phyloP scores from a whole-genome alignment of 805 yeast species.

The Ogataea populi-albae region DNA sequence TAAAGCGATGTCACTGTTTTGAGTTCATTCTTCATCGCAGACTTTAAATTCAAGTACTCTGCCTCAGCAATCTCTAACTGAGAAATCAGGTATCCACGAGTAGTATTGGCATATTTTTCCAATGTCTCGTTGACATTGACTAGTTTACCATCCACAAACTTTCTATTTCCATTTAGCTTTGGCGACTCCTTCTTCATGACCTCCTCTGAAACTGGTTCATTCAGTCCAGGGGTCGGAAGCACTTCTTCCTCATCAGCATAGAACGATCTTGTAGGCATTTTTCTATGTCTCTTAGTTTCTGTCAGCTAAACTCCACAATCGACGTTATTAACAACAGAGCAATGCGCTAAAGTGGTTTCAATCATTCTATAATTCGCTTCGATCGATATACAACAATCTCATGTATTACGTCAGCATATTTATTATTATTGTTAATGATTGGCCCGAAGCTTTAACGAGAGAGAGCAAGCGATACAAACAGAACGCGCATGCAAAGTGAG shows the following conservation, averaged over 20 bases:
- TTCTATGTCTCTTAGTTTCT: too few species aligned
- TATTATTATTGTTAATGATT: too few species aligned
- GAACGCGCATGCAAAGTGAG: too few species aligned
- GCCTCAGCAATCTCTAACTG: slow-evolving; percentile 39
- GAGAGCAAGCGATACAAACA: too few species aligned
- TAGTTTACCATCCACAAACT: slow-evolving; percentile 52
- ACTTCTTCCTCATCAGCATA: slow-evolving; percentile 51
- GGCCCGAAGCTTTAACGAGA: too few species aligned
- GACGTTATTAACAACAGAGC: too few species aligned
- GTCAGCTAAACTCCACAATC: too few species aligned
- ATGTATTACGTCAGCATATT: not conserved
- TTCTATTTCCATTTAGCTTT: slow-evolving; percentile 32
- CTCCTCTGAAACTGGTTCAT: slow-evolving; percentile 35
- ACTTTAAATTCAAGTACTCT: slow-evolving; percentile 44
- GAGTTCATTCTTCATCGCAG: slow-evolving; percentile 47
- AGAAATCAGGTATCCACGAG: slow-evolving; percentile 39
- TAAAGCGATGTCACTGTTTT: slow-evolving; percentile 31
- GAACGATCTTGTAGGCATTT: slow-evolving; percentile 38
- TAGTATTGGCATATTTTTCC: slow-evolving; percentile 40
- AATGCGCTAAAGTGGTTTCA: too few species aligned
- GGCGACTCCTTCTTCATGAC: slow-evolving; percentile 38
- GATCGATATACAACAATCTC: not conserved
- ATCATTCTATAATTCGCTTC: too few species aligned
- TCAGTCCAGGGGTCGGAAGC: slow-evolving; percentile 48
- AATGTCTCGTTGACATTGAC: slow-evolving; percentile 47